Evolutionary conservation across 2,329 filamentous ascomycete genomes (phyloP).

Genomic region (Beauveria caledonica): DNA sequence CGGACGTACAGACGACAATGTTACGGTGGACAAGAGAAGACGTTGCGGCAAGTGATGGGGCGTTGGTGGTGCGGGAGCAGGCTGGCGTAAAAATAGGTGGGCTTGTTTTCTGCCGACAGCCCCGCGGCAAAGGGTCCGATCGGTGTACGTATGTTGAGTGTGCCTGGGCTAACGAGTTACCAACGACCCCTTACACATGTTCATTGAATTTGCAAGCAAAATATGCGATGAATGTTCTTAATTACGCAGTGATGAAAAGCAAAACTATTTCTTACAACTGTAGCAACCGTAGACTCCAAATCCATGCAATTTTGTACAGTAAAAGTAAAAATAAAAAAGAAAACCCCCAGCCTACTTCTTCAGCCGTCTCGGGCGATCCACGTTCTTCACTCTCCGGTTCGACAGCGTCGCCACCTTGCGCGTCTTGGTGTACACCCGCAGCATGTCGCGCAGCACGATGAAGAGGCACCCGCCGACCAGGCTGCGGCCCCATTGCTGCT

Average conservation of each 20-base stretch:
- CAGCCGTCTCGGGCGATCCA: conserved; percentile 37
- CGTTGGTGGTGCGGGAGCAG: neutral
- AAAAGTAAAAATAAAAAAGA: neutral
- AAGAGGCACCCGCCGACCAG: conserved; percentile 83
- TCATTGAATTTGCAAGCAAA: neutral
- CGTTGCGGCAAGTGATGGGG: neutral
- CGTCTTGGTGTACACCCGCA: conserved; percentile 56
- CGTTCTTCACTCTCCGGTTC: conserved; percentile 46
- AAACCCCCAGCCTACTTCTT: conserved; percentile 8
- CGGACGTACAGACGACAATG: no score
- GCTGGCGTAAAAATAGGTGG: neutral
- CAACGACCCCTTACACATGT: neutral
- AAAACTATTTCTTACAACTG: neutral
- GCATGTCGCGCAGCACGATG: conserved; percentile 67
- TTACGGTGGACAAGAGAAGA: no score
- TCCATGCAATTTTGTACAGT: neutral
- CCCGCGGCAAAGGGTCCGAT: neutral
- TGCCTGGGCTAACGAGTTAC: neutral
- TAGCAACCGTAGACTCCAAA: neutral
- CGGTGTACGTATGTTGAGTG: neutral
- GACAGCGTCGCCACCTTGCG: conserved; percentile 48
- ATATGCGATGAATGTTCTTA: no score
- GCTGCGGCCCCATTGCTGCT: conserved; percentile 81
- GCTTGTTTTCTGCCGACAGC: conserved; percentile 2
- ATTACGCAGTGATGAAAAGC: neutral